Conservation (phyloP, 164 flowering plant species). For the Buxus sempervirens region DNA sequence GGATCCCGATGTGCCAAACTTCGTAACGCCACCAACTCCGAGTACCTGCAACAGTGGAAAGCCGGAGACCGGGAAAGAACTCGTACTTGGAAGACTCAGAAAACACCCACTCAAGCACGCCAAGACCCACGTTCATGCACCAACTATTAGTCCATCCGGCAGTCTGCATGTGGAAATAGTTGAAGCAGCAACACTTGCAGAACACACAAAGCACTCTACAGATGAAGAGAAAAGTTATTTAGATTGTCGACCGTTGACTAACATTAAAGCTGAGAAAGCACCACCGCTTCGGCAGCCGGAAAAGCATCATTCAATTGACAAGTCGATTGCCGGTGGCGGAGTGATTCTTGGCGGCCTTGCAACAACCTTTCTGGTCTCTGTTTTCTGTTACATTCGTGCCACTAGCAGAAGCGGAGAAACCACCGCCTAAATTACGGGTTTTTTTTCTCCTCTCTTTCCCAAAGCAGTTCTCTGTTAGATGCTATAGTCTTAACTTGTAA, state of each 20-base stretch:
- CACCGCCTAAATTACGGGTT: not conserved
- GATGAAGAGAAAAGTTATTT: not conserved
- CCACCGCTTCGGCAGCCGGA: slow-evolving; percentile 3
- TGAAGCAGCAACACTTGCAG: slow-evolving; percentile 10
- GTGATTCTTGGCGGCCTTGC: slow-evolving; percentile 65
- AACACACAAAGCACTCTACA: slow-evolving; percentile 8
- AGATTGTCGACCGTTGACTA: not conserved
- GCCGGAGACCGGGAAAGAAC: not conserved
- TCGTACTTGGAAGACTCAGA: not conserved
- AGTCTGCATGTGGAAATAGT: not conserved
- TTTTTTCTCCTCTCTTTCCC: too few relatives aligned
- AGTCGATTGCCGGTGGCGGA: slow-evolving; percentile 58
- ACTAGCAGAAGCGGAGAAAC: slow-evolving; percentile 32
- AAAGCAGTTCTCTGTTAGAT: too few relatives aligned
- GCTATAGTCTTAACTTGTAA: too few relatives aligned
- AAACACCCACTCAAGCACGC: not conserved
- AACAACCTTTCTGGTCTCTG: slow-evolving; percentile 47
- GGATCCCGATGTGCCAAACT: not conserved
- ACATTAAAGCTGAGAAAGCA: slow-evolving; percentile 11
- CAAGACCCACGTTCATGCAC: not conserved
- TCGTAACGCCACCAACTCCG: slow-evolving; percentile 3
- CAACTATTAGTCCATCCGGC: not conserved
- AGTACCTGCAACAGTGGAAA: slow-evolving; percentile 2
- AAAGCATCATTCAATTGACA: slow-evolving; percentile 32
- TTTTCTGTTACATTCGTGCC: slow-evolving; percentile 62